phyloP scores from a whole-genome alignment of 177 flowering plant genomes.

The Tripterygium wilfordii region DNA sequence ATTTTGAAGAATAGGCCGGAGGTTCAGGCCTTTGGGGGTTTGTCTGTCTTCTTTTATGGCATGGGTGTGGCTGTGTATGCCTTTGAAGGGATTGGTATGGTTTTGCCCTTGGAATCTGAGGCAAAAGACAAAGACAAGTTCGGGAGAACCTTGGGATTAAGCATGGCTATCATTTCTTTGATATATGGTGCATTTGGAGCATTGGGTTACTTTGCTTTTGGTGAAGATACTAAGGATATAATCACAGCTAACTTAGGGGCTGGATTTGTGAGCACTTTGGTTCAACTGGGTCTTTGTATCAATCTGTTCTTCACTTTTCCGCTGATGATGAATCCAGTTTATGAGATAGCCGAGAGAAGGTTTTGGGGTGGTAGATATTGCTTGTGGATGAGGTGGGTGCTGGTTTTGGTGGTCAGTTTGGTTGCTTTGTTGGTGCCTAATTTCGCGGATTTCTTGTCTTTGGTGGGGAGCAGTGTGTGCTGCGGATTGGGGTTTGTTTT shows the following conservation, averaged over 20 bases:
- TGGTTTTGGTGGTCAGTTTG: conserved; percentile 56
- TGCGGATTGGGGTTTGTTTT: conserved; percentile 64
- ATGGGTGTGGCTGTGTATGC: conserved; percentile 79
- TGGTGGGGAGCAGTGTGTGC: conserved; percentile 88
- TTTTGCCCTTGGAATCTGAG: conserved; percentile 75
- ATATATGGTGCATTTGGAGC: conserved; percentile 64
- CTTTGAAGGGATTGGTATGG: conserved; percentile 92
- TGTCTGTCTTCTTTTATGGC: conserved; percentile 60
- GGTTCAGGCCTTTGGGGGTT: conserved; percentile 52
- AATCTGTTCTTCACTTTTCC: conserved; percentile 84
- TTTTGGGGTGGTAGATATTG: conserved; percentile 44
- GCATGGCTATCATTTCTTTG: conserved; percentile 58
- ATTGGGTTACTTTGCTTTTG: conserved; percentile 86
- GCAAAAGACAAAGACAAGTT: conserved; percentile 50
- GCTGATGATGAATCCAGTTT: conserved; percentile 94
- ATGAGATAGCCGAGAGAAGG: conserved; percentile 75
- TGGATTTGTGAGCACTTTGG: conserved; percentile 50
- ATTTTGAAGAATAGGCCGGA: conserved; percentile 24
- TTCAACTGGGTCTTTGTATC: conserved; percentile 72
- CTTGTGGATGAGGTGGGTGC: conserved; percentile 67
- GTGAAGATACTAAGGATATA: conserved; percentile 70
- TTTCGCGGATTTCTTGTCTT: conserved; percentile 81
- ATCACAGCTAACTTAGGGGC: conserved; percentile 72
- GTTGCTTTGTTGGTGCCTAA: conserved; percentile 79
- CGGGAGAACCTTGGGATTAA: conserved; percentile 43